Conservation (phyloP, 1,284 basidiomycete genomes). For the Rhodotorula sp. region DNA sequence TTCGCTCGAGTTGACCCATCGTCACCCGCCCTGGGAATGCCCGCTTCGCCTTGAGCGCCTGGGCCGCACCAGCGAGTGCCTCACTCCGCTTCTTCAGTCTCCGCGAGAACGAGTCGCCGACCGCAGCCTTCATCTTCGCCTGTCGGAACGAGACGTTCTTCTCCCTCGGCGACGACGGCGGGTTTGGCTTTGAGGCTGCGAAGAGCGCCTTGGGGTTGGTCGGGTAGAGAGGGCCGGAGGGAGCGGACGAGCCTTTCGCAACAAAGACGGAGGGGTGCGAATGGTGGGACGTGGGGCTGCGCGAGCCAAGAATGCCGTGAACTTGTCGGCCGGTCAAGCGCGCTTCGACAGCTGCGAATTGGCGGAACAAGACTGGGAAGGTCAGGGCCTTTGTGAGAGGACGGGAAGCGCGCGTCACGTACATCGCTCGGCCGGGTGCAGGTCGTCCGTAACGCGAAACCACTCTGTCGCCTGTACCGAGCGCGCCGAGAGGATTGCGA, state of each 20-base stretch:
- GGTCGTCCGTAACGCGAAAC: too few species aligned
- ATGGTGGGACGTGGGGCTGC: too few species aligned
- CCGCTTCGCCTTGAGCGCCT: too few species aligned
- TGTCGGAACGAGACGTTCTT: constrained; percentile 4
- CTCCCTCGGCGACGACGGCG: not conserved
- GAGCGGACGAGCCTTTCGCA: too few species aligned
- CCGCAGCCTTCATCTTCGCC: constrained; percentile 1
- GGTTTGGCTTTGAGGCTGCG: not conserved
- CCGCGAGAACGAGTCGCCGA: not conserved
- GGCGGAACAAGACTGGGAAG: not conserved
- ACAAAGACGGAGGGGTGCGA: too few species aligned
- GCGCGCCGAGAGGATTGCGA: constrained; percentile 8
- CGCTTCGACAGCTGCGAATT: not conserved
- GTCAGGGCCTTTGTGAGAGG: not conserved
- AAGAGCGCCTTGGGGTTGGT: not conserved
- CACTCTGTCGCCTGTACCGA: not conserved
- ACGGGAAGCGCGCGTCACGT: too few species aligned
- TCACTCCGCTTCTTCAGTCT: not conserved
- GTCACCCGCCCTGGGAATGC: not conserved
- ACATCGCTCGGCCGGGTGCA: too few species aligned
- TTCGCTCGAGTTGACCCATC: not conserved
- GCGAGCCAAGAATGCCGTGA: not conserved
- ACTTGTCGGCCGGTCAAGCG: not conserved
- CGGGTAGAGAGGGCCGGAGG: not conserved
- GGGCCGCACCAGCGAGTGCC: too few species aligned